Percentiles rank a stretch among this genome's conserved stretches.
Conservation (phyloP, 2,329 filamentous ascomycete genomes). For the Aspergillus glaucus region DNA sequence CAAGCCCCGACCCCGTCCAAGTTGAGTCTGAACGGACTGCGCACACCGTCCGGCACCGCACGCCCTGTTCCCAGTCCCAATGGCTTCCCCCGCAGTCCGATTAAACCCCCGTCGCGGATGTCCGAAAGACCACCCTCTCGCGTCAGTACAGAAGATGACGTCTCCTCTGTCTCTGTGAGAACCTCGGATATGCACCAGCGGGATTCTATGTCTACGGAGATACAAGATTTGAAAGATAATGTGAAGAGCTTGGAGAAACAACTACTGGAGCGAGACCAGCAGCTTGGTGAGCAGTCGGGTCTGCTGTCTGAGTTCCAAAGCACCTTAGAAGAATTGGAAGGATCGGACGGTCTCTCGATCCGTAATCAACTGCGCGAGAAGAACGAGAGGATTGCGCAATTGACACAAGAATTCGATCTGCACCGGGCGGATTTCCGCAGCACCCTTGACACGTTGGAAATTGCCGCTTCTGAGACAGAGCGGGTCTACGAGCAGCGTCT, state of each 20-base stretch:
- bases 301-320: constrained; percentile 85
- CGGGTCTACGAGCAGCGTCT: constrained; percentile 72
- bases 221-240: constrained; percentile 57
- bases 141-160: constrained; percentile 33
- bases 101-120: constrained; percentile 32
- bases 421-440: constrained; percentile 94
- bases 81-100: constrained; percentile 42
- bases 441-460: constrained; percentile 91
- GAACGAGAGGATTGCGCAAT: constrained; percentile 90
- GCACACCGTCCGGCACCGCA: constrained; percentile 47
- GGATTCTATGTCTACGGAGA: constrained; percentile 21
- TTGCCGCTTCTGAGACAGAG: constrained; percentile 90
- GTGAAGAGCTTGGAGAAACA: constrained; percentile 65
- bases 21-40: constrained; percentile 49
- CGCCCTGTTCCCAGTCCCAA: constrained; percentile 22
- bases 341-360: constrained; percentile 69
- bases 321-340: constrained; percentile 75
- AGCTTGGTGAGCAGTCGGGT: constrained; percentile 80
- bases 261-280: constrained; percentile 75
- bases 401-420: constrained; percentile 90
- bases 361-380: constrained; percentile 83
- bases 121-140: constrained; percentile 36
- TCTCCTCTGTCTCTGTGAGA: constrained; percentile 19
- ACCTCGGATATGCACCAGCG: constrained; percentile 24
- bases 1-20: constrained; percentile 50